Evolutionary conservation across 768 basidiomycete genomes (phyloP), one percentile per base, ranked within the genome.

Genomic region (Paxillus rubicundulus): DNA sequence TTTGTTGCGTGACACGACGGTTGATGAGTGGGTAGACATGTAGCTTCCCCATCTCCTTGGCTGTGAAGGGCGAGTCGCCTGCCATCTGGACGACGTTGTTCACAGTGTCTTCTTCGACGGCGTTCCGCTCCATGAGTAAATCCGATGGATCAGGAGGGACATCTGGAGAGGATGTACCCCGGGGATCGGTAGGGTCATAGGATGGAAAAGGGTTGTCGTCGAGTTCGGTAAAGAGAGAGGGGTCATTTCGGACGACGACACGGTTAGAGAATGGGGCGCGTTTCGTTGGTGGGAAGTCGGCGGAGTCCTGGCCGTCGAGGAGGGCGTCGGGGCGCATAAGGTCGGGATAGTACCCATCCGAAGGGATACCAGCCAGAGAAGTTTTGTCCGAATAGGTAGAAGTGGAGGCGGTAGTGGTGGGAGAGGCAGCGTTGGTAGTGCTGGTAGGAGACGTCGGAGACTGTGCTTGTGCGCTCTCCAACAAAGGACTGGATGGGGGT

Each of bases 1-100:
- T 98, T 78, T 98, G 95, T 55, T 92, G 87, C 4, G 82, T 83
- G 60, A 95, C 86, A 38, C 83, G 73, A 6, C 85, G 79, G 56
- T 54, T 58, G 55, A 82, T 54, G 52, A 80, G 69, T 0, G 74
- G 57, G 55, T 75, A 77, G 18, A 68, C 56, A 57, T 77, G 72
- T 28, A 79, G 62, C 27, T 64, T 61, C n/a, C 60, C 51, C 46
- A 70, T 54, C 21, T 74, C 64, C 13, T 36, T 13, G 8, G 56
- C 54, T 3, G 53, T 48, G 49, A 59, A 61, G 10, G 63, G 56
- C 17, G 52, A 51, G 34, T 52, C 47, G 54, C 57, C 54, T 13
- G 59, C 27, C 45, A 60, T 60, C 17, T 60, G 58, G 44, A 47
- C 49, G 17, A 47, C 30, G 43, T 58, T 50, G 47, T 50, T 50